Conservation (phyloP, 2,329 filamentous ascomycete species). For the Trichoderma sp. region DNA sequence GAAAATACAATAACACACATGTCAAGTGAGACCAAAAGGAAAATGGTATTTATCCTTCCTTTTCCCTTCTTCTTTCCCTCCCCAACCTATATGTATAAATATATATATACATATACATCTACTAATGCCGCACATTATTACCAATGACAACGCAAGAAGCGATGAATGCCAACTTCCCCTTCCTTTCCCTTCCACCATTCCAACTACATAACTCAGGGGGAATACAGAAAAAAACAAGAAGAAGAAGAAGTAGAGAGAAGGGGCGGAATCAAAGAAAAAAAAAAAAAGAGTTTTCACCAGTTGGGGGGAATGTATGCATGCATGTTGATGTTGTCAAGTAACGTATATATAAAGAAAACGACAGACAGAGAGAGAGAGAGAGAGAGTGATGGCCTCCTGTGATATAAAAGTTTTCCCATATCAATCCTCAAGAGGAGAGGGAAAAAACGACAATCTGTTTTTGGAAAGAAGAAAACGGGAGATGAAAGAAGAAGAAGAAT, state of each 20-base stretch:
- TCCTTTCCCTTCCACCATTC: background rate
- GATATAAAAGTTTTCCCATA: background rate
- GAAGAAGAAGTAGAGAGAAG: background rate
- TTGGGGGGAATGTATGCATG: background rate
- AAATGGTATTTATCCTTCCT: background rate
- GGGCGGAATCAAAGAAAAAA: no score
- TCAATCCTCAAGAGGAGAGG: no score
- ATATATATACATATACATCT: background rate
- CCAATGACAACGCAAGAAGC: background rate
- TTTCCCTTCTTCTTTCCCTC: background rate
- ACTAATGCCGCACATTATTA: background rate
- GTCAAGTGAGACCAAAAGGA: background rate
- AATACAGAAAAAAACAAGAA: background rate
- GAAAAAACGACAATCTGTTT: background rate
- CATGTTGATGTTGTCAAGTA: background rate
- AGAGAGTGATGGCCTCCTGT: constrained; percentile 20
- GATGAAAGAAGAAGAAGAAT: background rate
- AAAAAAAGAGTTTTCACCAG: no score
- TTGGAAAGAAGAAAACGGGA: background rate
- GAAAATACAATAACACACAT: background rate
- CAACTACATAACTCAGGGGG: background rate
- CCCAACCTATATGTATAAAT: background rate
- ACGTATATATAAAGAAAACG: constrained; percentile 16
- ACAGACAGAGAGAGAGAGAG: constrained; percentile 10
- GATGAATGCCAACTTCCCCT: background rate